A percentile compares a stretch with the other conserved stretches of the same genome.
Evolutionary conservation across 169 alveolate species (phyloP).

Genomic region (Plasmodium malariae): DNA sequence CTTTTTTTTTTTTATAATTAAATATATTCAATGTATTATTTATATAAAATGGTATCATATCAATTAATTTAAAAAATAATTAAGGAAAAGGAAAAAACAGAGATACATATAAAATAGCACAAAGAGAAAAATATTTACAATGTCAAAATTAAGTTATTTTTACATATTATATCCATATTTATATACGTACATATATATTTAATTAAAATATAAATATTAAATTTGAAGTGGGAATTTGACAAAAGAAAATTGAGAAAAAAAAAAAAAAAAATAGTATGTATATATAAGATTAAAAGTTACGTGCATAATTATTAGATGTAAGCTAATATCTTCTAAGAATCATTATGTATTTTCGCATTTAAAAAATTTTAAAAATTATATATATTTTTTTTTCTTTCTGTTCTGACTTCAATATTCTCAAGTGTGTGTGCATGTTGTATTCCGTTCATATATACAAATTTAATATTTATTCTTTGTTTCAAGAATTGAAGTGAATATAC

Average conservation of each 20-base stretch:
- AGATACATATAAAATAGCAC: constrained; percentile 13
- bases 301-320: constrained; percentile 57
- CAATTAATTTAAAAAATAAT: constrained; percentile 21
- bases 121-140: constrained; percentile 40
- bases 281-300: constrained; percentile 11
- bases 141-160: constrained; percentile 19
- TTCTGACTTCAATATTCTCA: not conserved
- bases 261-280: not conserved
- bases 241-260: constrained; percentile 15
- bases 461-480: not conserved
- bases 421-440: constrained; percentile 33
- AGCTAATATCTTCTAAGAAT: constrained; percentile 29
- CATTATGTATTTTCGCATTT: constrained; percentile 26
- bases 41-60: constrained; percentile 20
- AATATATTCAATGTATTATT: constrained; percentile 25
- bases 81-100: constrained; percentile 46
- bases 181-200: constrained; percentile 6
- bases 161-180: constrained; percentile 1
- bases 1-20: constrained; percentile 20
- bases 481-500: not conserved
- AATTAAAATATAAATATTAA: constrained; percentile 14
- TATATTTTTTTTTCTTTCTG: not conserved
- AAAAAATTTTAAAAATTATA: constrained; percentile 4
- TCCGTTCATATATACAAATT: no score
- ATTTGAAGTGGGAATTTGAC: not conserved